Evolutionary conservation across 2,329 filamentous ascomycete species (phyloP).

Genomic region (Trichoderma sp.): DNA sequence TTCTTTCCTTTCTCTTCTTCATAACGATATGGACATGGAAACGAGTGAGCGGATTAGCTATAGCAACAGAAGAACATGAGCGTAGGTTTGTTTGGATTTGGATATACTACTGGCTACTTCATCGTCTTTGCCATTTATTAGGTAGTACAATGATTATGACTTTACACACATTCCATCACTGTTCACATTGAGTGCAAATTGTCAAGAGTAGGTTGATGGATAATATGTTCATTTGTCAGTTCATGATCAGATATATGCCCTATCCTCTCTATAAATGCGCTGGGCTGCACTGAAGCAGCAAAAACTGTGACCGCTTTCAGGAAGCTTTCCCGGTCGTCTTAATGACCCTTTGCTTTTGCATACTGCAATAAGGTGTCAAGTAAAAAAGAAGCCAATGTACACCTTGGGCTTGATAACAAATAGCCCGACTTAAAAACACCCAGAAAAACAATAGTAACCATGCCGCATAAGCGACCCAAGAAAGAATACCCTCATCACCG

Average conservation of each 20-base stretch:
- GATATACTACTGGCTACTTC: background rate
- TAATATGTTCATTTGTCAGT: slow-evolving; percentile 27
- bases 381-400: slow-evolving; percentile 9
- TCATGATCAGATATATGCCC: slow-evolving; percentile 14
- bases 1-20: background rate
- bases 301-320: slow-evolving; percentile 31
- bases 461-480: slow-evolving; percentile 1
- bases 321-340: slow-evolving; percentile 12
- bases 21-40: slow-evolving; percentile 1
- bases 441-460: slow-evolving; percentile 10
- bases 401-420: slow-evolving; percentile 2
- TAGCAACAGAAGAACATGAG: background rate
- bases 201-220: background rate
- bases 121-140: background rate
- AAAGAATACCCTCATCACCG: slow-evolving; percentile 28
- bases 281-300: slow-evolving; percentile 31
- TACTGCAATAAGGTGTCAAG: background rate
- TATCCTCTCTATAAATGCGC: slow-evolving; percentile 30
- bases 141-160: slow-evolving; percentile 6
- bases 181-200: background rate
- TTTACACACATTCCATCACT: background rate
- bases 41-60: background rate
- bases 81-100: background rate
- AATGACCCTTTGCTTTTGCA: background rate
- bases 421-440: slow-evolving; percentile 19